Evolutionary conservation across 257 asterid species (phyloP).

Genomic region (Nicotiana obtusifolia): DNA sequence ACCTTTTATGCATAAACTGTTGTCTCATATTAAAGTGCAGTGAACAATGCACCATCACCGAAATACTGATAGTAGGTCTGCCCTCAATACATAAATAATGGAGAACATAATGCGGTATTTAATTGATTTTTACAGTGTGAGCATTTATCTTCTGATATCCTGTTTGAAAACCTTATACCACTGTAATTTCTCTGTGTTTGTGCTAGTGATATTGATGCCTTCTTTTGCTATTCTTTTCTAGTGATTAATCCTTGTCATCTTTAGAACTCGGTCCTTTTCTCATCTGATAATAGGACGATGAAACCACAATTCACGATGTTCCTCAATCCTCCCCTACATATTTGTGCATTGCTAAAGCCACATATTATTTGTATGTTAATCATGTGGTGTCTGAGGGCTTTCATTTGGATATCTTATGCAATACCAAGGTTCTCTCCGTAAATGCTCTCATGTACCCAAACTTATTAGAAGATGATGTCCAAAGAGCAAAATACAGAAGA

Average conservation of each 20-base stretch:
- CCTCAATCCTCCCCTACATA: not conserved
- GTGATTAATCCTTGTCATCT: not conserved
- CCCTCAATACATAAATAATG: not conserved
- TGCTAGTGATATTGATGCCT: not conserved
- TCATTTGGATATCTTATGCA: not conserved
- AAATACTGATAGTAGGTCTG: not conserved
- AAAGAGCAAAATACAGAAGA: not conserved
- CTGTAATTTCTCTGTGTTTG: not conserved
- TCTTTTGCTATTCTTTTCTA: conserved; percentile 1
- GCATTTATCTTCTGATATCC: not conserved
- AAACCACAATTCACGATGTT: not conserved
- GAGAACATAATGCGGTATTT: not conserved
- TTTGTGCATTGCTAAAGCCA: not conserved
- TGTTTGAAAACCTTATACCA: not conserved
- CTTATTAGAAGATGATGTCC: not conserved
- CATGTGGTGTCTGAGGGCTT: not conserved
- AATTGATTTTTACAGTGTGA: not conserved
- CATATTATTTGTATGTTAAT: not conserved
- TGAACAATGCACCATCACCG: not conserved
- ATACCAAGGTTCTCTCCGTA: not conserved
- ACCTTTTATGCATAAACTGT: not conserved
- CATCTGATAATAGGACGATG: not conserved
- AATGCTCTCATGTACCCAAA: not conserved
- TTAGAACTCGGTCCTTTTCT: not conserved
- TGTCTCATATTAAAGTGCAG: not conserved